Evolutionary conservation across 164 flowering plant genomes (phyloP), one percentile per base, ranked within the genome.

Genomic region (Tinospora cordifolia): DNA sequence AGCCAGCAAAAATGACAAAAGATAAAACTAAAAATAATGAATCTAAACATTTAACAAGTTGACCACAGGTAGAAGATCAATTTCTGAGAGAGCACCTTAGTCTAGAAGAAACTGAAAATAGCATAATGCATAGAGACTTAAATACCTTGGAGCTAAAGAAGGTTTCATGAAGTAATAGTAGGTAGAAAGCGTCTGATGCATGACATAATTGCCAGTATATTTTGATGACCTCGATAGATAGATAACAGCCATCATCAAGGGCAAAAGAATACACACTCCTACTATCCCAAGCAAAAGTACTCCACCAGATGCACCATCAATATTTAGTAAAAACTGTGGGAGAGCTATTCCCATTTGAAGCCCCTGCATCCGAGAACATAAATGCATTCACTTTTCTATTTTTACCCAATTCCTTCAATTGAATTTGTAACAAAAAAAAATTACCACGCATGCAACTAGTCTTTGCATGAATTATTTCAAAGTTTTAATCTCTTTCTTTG

Each of bases 331-430:
- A 83, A 94, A 94, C 75, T 87, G 87, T 67, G 98, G 98, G 44
- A 94, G 97, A 65, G 98, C 98, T 70, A 94, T 86, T 69, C 98
- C 97, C 96, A 94, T 90, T 94, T 92, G 93, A 75, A 94, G 79
- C 11, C 98, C 98, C 98, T 92, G 81, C 64, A 79, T 44, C 70
- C 67, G 74, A 66, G 12, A 49, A 54, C 64, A n/a, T 13, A 19
- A 63, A 57, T 58, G 17, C n/a, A 19, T 25, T 66, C 30, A 15
- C 34, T 66, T 46, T 25, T n/a, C n/a, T n/a, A n/a, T n/a, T 66
- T 22, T 54, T 22, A 1, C 68, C 25, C 12, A 10, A 13, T 38
- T 60, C n/a, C 24, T 21, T 14, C 7, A 6, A 6, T 17, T 54
- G 19, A 54, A 17, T 54, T 3, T 25, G 8, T 27, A 62, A 11